A percentile compares a stretch with the other conserved stretches of the same genome.
These are phyloP conservation scores for Mariannaea sp. DNA, from an alignment of 2,329 filamentous ascomycete genomes.

Conservation along the genomic window DNA sequence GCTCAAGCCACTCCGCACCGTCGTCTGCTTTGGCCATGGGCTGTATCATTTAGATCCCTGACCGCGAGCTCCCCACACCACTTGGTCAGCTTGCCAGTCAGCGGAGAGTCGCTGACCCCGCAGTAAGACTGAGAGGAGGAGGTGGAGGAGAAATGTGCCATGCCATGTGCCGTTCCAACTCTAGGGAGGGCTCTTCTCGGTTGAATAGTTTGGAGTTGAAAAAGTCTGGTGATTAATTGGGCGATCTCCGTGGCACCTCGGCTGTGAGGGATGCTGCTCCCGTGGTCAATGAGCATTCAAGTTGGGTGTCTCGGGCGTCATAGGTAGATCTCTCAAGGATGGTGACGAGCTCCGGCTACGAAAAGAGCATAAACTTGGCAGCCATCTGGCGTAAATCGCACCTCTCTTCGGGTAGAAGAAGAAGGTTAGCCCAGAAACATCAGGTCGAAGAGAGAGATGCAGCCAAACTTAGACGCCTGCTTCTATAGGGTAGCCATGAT, in stretches of 20 bases:
- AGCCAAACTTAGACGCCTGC: neutral
- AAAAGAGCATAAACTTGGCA: too few species aligned
- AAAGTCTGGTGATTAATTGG: neutral
- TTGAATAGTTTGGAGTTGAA: conserved; percentile 6
- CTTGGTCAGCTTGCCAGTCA: conserved; percentile 20
- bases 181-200: neutral
- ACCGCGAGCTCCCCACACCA: conserved; percentile 14
- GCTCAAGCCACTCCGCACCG: conserved; percentile 15
- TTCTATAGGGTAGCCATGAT: conserved; percentile 9
- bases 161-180: too few species aligned
- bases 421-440: too few species aligned
- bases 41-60: conserved; percentile 4
- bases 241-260: neutral
- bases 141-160: neutral
- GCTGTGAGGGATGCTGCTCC: too few species aligned
- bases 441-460: too few species aligned
- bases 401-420: too few species aligned
- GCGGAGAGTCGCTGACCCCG: conserved; percentile 10
- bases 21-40: conserved; percentile 6
- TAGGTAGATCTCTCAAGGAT: neutral
- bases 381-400: too few species aligned
- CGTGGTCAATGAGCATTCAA: conserved; percentile 14
- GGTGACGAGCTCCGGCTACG: too few species aligned
- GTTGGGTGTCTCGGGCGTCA: neutral
- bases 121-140: conserved; percentile 3